Conservation (phyloP, 768 basidiomycete species). For the Auricularia cornea region DNA sequence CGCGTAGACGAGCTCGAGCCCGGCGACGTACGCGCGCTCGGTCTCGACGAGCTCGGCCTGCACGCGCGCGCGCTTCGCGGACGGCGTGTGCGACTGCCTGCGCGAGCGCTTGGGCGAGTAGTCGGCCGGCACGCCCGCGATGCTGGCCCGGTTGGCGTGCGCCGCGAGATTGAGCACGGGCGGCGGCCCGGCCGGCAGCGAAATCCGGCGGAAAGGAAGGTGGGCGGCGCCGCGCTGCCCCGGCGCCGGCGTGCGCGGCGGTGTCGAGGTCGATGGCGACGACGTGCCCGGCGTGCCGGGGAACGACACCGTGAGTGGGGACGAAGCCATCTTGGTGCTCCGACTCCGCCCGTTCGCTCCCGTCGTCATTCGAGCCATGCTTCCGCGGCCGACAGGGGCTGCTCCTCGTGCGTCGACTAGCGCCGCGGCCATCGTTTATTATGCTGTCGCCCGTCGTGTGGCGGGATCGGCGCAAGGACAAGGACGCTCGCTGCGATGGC, state of each 20-base stretch:
- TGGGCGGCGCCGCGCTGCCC: conserved; percentile 7
- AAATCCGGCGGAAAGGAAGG: conserved; percentile 38
- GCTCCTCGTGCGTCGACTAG: no score
- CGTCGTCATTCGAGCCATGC: no score
- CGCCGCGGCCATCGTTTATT: no score
- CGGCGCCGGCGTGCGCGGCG: not conserved
- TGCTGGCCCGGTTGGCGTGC: conserved; percentile 11
- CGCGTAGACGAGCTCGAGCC: conserved; percentile 80
- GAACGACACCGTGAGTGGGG: not conserved
- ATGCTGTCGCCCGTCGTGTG: no score
- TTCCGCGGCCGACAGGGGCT: no score
- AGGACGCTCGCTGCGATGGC: no score
- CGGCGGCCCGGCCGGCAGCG: conserved; percentile 28
- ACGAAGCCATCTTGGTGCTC: no score
- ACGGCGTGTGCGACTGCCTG: conserved; percentile 28
- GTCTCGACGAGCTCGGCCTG: conserved; percentile 78
- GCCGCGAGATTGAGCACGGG: conserved; percentile 33
- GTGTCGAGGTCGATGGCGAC: not conserved
- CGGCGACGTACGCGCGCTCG: conserved; percentile 72
- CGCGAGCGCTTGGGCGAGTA: conserved; percentile 22
- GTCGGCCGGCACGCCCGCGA: conserved; percentile 15
- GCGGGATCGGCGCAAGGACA: no score
- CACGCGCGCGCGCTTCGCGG: conserved; percentile 55
- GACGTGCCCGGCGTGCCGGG: not conserved
- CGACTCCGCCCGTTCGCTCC: no score